These are phyloP conservation scores for Orychophragmus violaceus DNA, from an alignment of 345 rosid species.

Conservation along the genomic window DNA sequence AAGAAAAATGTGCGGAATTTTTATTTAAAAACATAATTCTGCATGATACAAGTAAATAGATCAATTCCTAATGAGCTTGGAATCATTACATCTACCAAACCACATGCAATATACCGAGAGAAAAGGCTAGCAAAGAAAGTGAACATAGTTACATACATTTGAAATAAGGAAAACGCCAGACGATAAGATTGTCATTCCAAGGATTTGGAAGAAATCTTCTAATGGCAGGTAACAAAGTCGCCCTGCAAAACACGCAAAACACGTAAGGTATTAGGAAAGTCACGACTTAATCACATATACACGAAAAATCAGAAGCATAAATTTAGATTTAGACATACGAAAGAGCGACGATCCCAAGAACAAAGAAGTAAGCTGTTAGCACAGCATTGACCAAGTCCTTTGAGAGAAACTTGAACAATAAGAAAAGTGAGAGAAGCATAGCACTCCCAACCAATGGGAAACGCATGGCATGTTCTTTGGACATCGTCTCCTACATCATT, in stretches of 20 bases:
- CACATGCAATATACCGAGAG: background rate
- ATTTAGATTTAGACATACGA: slow-evolving; percentile 50
- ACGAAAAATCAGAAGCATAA: background rate
- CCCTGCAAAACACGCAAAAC: slow-evolving; percentile 53
- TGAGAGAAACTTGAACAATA: slow-evolving; percentile 90
- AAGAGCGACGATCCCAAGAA: slow-evolving; percentile 90
- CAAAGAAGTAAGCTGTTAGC: slow-evolving; percentile 85
- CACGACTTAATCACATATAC: background rate
- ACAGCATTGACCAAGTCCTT: slow-evolving; percentile 98
- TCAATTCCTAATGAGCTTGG: background rate
- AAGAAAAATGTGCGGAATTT: slow-evolving; percentile 34
- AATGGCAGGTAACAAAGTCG: slow-evolving; percentile 81
- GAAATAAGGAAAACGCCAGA: slow-evolving; percentile 74
- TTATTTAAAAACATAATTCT: slow-evolving; percentile 25
- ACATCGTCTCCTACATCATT: slow-evolving; percentile 85
- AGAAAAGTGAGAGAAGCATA: slow-evolving; percentile 85
- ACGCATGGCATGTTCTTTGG: slow-evolving; percentile 99
- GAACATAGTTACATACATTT: slow-evolving; percentile 50
- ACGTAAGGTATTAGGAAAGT: slow-evolving; percentile 19
- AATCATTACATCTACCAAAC: background rate
- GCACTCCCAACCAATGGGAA: slow-evolving; percentile 99
- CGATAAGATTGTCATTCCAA: slow-evolving; percentile 74
- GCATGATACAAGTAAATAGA: slow-evolving; percentile 36
- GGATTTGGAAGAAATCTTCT: slow-evolving; percentile 59
- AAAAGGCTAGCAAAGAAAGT: background rate